Evolutionary conservation across 805 yeast species (phyloP), one percentile per base, ranked within the genome.

Genomic region (Metschnikowia arizonensis): DNA sequence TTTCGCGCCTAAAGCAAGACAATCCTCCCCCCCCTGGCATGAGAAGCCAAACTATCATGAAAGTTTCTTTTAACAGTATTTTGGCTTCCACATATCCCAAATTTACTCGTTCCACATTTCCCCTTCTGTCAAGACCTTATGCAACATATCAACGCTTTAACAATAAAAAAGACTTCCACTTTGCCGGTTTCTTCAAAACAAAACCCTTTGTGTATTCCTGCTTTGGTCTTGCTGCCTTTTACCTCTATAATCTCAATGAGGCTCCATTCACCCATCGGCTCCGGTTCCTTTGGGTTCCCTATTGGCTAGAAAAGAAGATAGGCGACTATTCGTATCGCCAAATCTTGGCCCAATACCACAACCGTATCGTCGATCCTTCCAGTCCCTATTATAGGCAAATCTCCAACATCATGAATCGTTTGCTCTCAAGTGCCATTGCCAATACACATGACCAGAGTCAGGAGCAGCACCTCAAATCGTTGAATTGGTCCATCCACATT

Each of bases 261-360:
- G 96, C 96, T 0, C 97, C 97, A 0, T 83, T 83, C 21, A 82
- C 95, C 1, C 79, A 81, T 26, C 69, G 98, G 40, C 66, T 58
- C 25, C 70, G 97, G 50, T 77, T 88, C 56, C 77, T 89, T 59
- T 77, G 88, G 76, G 70, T 85, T 1, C 84, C 88, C 4, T 73
- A 74, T 40, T 77, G 81, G 69, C 50, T 84, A 26, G 97, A 88
- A 57, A 54, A 63, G 15, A 69, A 62, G 49, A 65, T 85, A 14
- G 95, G 95, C 2, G 78, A 78, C 25, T 69, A 69, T 46, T 75
- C 85, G 5, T 90, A 89, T 61, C 59, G 63, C 3, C 82, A 83
- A 46, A 72, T 88, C 9, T 52, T 86, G 56, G 37, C 54, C 1
- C 79, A 88, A 59, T 84, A 74, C 56, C 60, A 73, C 5, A 61